phyloP scores from a whole-genome alignment of 768 basidiomycete species.

The Agaricus sinodeliciosus region DNA sequence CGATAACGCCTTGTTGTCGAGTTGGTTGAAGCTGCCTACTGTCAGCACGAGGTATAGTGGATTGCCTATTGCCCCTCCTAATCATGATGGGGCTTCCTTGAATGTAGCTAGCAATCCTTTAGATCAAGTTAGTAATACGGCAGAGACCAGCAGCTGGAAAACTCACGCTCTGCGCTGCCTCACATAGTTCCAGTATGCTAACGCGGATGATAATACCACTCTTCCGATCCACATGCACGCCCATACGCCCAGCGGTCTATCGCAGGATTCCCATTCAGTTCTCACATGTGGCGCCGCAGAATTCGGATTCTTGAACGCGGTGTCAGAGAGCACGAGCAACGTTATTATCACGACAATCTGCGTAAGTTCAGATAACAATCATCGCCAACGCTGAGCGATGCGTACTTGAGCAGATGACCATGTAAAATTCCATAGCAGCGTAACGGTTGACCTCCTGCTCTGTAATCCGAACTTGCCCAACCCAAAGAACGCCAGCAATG shows the following conservation, averaged over 20 bases:
- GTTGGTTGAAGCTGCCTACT: constrained; percentile 5
- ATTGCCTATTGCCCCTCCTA: constrained; percentile 4
- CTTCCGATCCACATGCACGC: constrained; percentile 57
- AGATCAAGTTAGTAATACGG: background rate
- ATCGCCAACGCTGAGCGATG: background rate
- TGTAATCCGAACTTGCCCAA: constrained; percentile 45
- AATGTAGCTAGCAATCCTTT: background rate
- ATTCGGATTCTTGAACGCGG: constrained; percentile 39
- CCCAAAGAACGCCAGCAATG: constrained; percentile 37
- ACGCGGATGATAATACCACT: constrained; percentile 36
- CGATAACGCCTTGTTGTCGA: constrained; percentile 7
- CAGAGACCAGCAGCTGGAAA: background rate
- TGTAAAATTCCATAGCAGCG: constrained; percentile 41
- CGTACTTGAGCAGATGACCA: constrained; percentile 49
- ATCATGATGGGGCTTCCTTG: background rate
- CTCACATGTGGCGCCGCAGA: constrained; percentile 15
- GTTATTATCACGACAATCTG: constrained; percentile 48
- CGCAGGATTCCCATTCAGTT: constrained; percentile 59
- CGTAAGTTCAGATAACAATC: background rate
- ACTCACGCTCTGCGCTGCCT: constrained; percentile 27
- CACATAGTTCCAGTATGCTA: constrained; percentile 54
- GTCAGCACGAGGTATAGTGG: constrained; percentile 4
- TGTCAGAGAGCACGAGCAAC: constrained; percentile 40
- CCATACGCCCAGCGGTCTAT: constrained; percentile 62
- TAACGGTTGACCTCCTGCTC: constrained; percentile 46